Base-by-base conservation (phyloP, 371 early-diverging fungal species). In the Mortierella sp. region DNA sequence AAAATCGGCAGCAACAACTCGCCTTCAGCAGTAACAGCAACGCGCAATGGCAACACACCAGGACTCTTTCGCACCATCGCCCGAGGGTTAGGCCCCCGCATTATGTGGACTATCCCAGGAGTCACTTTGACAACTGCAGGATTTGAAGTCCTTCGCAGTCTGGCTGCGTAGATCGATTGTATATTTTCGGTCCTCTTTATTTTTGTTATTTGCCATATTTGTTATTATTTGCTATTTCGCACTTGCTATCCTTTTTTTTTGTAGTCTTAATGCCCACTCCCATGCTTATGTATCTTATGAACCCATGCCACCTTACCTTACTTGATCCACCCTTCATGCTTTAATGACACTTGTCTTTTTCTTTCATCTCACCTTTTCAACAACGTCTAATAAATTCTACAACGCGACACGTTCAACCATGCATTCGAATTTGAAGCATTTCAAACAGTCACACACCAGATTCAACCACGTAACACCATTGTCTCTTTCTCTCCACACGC, bases 81-180 rank as follows among this genome's bases (percentile, higher is more conserved):
- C 11, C 76, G 85, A 45, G 76, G 82, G 28, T 47, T 81, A 6
- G 85, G 85, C 8, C 77, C 79, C 13, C 79, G 85, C 11, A 79
- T 84, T 70, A 68, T 81, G n/a, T 84, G 85, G 85, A 84, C 85
- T 0, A 79, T 84, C 16, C 85, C 85, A 0, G 85, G 85, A 13
- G 85, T 84, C 26, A 81, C 85, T 28, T n/a, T 84, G 65, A 84
- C 85, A n/a, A 84, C 85, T 2, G 81, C 85, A 5, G 85, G 85
- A 24, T 84, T 84, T 54, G 85, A 84, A 52, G 72, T 81, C 55
- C 71, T 84, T 16, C 81, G 85, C 21, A 73, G 44, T 47, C 74
- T 79, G 54, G 79, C 81, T 16, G 21, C 38, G 58, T 68, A 68
- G 24, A 68, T 68, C 68, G 11, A 68, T 38, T 63, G 0, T 9